These are phyloP conservation scores for Saturnispora quitensis DNA, from an alignment of 805 yeast genomes.

Conservation along the genomic window DNA sequence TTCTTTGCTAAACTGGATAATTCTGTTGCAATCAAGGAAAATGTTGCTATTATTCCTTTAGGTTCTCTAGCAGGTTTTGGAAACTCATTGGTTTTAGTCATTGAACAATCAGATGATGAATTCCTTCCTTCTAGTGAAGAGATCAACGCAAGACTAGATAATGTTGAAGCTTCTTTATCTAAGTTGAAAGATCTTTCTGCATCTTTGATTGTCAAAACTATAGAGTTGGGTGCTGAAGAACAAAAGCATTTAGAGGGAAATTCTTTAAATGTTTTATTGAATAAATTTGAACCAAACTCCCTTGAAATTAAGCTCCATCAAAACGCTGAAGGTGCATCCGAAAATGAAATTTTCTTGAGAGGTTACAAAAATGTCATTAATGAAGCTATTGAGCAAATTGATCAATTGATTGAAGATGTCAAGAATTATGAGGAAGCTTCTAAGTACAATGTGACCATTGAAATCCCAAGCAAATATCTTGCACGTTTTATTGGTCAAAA, in stretches of 20 bases:
- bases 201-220: slow-evolving; percentile 39
- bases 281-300: slow-evolving; percentile 23
- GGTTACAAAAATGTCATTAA: slow-evolving; percentile 63
- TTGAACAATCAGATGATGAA: slow-evolving; percentile 47
- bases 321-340: slow-evolving; percentile 29
- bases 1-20: slow-evolving; percentile 40
- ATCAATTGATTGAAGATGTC: slow-evolving; percentile 40
- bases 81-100: slow-evolving; percentile 46
- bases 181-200: slow-evolving; percentile 50
- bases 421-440: slow-evolving; percentile 31
- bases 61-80: slow-evolving; percentile 39
- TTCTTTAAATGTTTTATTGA: slow-evolving; percentile 36
- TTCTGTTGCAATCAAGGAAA: slow-evolving; percentile 34
- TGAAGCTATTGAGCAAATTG: slow-evolving; percentile 43
- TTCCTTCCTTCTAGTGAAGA: slow-evolving; percentile 65
- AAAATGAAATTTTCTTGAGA: slow-evolving; percentile 51
- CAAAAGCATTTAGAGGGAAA: slow-evolving; percentile 55
- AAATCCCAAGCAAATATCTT: slow-evolving; percentile 58
- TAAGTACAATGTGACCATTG: slow-evolving; percentile 36
- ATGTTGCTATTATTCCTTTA: slow-evolving; percentile 52
- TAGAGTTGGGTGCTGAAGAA: slow-evolving; percentile 43
- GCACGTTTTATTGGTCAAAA: slow-evolving; percentile 84
- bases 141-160: slow-evolving; percentile 42
- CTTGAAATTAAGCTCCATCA: slow-evolving; percentile 43
- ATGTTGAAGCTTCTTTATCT: slow-evolving; percentile 47